A percentile compares a stretch with the other conserved stretches of the same genome.
Conservation (phyloP, 2,329 filamentous ascomycete species). For the Emmonsiellopsis sp. region DNA sequence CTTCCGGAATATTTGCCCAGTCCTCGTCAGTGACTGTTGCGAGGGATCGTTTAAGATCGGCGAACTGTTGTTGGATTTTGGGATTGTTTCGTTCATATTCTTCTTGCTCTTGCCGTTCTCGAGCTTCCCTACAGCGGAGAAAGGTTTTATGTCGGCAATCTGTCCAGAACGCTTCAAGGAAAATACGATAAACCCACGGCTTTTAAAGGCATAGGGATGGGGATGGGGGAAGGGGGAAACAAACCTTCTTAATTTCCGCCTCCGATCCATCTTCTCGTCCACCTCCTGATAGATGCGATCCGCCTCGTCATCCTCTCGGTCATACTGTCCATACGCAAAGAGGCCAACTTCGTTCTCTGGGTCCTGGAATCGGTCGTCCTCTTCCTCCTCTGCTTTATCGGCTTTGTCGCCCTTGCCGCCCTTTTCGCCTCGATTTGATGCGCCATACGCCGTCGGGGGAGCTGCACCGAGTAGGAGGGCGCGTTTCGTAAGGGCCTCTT, state of each 20-base stretch:
- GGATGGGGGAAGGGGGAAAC: conserved; percentile 32
- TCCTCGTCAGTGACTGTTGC: conserved; percentile 87
- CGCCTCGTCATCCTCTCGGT: conserved; percentile 95
- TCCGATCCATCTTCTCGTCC: conserved; percentile 92
- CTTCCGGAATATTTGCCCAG: conserved; percentile 91
- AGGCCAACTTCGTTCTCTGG: conserved; percentile 94
- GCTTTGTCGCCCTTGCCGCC: conserved; percentile 20
- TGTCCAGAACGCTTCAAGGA: conserved; percentile 55
- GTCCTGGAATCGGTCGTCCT: conserved; percentile 80
- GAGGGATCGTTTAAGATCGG: conserved; percentile 84
- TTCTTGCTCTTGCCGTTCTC: conserved; percentile 81
- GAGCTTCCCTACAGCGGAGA: conserved; percentile 71
- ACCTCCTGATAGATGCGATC: conserved; percentile 93
- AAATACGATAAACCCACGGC: conserved; percentile 57
- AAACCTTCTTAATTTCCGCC: conserved; percentile 78
- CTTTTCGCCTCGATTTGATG: conserved; percentile 53
- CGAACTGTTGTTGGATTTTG: conserved; percentile 96
- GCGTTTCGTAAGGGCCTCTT: conserved; percentile 90
- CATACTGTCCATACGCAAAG: conserved; percentile 91
- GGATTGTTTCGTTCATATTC: conserved; percentile 97
- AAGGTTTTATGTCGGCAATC: conserved; percentile 63
- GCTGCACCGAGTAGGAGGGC: conserved; percentile 69
- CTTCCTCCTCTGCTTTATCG: conserved; percentile 58
- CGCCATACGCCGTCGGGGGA: conserved; percentile 65
- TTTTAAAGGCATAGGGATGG: conserved; percentile 25